These are phyloP conservation scores for Solanum chmielewskii DNA, from an alignment of 257 asterid species.

Conservation along the genomic window DNA sequence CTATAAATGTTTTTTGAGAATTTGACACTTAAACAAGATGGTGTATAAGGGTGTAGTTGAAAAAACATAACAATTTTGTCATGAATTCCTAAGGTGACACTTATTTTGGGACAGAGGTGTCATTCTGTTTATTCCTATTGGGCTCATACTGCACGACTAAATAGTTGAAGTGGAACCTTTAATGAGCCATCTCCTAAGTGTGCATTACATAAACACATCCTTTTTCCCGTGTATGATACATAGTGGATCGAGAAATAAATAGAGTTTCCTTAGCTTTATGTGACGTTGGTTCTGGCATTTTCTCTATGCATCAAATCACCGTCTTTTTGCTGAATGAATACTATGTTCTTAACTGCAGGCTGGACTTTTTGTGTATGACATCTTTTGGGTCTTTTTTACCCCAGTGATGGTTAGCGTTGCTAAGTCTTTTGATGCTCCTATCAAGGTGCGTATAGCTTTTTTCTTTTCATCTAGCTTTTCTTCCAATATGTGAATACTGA, in stretches of 20 bases:
- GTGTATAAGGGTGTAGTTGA: not conserved
- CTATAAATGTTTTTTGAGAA: not conserved
- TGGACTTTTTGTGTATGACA: slow-evolving; percentile 87
- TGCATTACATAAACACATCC: not conserved
- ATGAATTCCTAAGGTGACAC: not conserved
- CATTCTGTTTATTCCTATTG: not conserved
- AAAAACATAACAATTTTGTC: not conserved
- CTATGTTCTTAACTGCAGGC: slow-evolving; percentile 40
- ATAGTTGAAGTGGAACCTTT: not conserved
- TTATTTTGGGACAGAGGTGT: not conserved
- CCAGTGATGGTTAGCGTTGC: slow-evolving; percentile 99
- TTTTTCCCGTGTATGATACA: not conserved
- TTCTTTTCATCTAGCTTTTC: not conserved
- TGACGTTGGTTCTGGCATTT: not conserved
- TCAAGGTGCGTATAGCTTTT: slow-evolving; percentile 42
- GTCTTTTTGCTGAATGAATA: not conserved
- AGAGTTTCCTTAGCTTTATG: not conserved
- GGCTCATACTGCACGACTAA: not conserved
- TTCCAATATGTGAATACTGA: not conserved
- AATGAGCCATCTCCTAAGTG: not conserved
- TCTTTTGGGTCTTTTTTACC: slow-evolving; percentile 97
- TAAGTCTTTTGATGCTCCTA: slow-evolving; percentile 93
- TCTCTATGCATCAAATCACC: not conserved
- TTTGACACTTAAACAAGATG: not conserved
- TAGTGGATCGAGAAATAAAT: not conserved